These are phyloP conservation scores for Populus trichocarpa DNA, from an alignment of 441 rosid species.

Conservation along the genomic window DNA sequence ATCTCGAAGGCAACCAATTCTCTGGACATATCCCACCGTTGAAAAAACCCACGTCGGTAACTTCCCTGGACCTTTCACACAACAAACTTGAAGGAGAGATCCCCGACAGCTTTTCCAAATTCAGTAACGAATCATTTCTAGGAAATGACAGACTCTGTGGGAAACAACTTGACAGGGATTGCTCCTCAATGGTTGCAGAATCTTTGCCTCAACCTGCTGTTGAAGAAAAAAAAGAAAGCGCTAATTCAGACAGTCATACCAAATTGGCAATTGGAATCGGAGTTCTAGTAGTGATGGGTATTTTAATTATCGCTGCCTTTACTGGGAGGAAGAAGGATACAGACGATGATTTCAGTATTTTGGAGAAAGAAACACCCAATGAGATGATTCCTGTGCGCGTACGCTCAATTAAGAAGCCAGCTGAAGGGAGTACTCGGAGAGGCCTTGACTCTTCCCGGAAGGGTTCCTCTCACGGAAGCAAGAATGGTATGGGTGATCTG, in stretches of 20 bases:
- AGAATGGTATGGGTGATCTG: constrained; percentile 47
- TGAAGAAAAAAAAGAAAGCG: background rate
- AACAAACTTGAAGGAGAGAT: constrained; percentile 69
- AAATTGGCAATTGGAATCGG: constrained; percentile 20
- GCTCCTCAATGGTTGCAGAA: constrained; percentile 20
- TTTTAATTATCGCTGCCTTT: constrained; percentile 23
- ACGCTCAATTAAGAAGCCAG: constrained; percentile 11
- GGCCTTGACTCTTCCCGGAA: constrained; percentile 20
- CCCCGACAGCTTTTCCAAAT: constrained; percentile 38
- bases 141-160: constrained; percentile 65
- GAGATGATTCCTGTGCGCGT: constrained; percentile 15
- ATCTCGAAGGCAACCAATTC: constrained; percentile 67
- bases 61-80: constrained; percentile 49
- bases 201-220: background rate
- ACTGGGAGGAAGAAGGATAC: constrained; percentile 17
- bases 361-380: constrained; percentile 39
- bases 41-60: constrained; percentile 20
- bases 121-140: constrained; percentile 33
- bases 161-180: constrained; percentile 28
- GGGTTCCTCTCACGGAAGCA: constrained; percentile 20
- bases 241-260: background rate
- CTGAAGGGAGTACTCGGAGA: constrained; percentile 25
- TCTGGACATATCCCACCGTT: constrained; percentile 53
- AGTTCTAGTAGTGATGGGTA: constrained; percentile 19
- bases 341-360: constrained; percentile 41